These are phyloP conservation scores for Aspergillus olivimuriae DNA, from an alignment of 495 filamentous ascomycete species.

Conservation along the genomic window DNA sequence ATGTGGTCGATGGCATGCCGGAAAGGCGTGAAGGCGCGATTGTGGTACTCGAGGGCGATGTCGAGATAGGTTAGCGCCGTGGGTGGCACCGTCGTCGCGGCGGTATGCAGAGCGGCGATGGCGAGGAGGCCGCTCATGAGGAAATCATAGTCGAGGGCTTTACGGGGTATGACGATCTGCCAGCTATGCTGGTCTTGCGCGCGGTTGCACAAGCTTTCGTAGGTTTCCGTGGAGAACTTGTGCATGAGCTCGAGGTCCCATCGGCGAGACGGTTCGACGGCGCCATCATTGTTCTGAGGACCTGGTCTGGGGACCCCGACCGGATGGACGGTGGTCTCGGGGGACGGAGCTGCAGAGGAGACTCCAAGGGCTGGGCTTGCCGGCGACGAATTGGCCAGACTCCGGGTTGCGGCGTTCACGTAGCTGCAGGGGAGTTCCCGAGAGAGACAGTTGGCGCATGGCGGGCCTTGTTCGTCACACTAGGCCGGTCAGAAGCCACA, in stretches of 20 bases:
- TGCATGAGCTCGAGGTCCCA: slow-evolving; percentile 38
- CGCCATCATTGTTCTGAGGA: no score
- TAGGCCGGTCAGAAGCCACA: slow-evolving; percentile 15
- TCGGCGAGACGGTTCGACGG: slow-evolving; percentile 12
- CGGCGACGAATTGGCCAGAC: slow-evolving; percentile 5
- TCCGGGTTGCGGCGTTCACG: slow-evolving; percentile 17
- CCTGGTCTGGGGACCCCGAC: background rate
- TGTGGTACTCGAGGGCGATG: slow-evolving; percentile 44
- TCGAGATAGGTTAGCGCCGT: slow-evolving; percentile 40
- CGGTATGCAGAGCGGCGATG: slow-evolving; percentile 48
- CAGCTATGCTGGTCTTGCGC: slow-evolving; percentile 24
- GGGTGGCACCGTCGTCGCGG: slow-evolving; percentile 29
- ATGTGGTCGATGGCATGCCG: slow-evolving; percentile 40
- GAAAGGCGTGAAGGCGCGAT: slow-evolving; percentile 40
- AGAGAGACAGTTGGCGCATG: slow-evolving; percentile 38
- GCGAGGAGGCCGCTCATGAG: slow-evolving; percentile 51
- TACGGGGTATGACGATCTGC: slow-evolving; percentile 38
- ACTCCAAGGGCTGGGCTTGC: background rate
- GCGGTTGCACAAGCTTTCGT: slow-evolving; percentile 25
- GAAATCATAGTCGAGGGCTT: slow-evolving; percentile 45
- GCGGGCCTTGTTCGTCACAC: slow-evolving; percentile 42
- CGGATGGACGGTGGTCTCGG: background rate
- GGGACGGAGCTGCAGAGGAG: background rate
- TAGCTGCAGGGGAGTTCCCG: slow-evolving; percentile 37
- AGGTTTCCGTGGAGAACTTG: slow-evolving; percentile 37